A percentile compares a stretch with the other conserved stretches of the same genome.
These are phyloP conservation scores for Penicillium tannophilum DNA, from an alignment of 495 filamentous ascomycete species.

Conservation along the genomic window DNA sequence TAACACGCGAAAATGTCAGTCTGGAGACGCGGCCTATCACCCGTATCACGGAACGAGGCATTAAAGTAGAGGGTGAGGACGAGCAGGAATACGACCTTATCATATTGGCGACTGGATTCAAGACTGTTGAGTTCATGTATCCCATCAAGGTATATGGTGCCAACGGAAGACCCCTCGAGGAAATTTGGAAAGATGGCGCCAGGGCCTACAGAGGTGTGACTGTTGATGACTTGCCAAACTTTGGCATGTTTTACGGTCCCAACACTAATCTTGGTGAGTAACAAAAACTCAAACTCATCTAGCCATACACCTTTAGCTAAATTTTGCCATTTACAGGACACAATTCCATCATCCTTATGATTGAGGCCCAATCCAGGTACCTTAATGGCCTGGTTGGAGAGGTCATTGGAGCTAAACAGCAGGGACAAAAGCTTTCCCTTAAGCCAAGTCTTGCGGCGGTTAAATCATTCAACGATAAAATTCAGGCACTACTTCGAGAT, in stretches of 20 bases:
- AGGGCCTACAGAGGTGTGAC: conserved; percentile 49
- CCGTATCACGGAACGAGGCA: conserved; percentile 42
- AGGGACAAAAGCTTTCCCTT: conserved; percentile 42
- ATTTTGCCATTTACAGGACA: conserved; percentile 32
- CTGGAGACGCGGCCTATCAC: conserved; percentile 52
- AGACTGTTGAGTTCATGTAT: conserved; percentile 55
- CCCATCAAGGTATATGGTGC: conserved; percentile 54
- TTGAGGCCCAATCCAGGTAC: conserved; percentile 58
- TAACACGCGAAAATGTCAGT: conserved; percentile 44
- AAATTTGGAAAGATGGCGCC: conserved; percentile 53
- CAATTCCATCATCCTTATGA: conserved; percentile 61
- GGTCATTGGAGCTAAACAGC: conserved; percentile 38
- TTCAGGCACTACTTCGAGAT: conserved; percentile 46
- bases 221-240: conserved; percentile 55
- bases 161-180: conserved; percentile 40
- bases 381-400: conserved; percentile 47
- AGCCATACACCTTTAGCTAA: neutral
- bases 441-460: conserved; percentile 37
- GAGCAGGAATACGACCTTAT: conserved; percentile 54
- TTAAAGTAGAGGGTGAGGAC: conserved; percentile 42
- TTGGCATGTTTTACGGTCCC: conserved; percentile 59
- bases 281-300: neutral
- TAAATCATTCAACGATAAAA: conserved; percentile 44
- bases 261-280: conserved; percentile 56
- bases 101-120: conserved; percentile 58